phyloP scores from a whole-genome alignment of 1,284 basidiomycete species.

The Naganishia albida region DNA sequence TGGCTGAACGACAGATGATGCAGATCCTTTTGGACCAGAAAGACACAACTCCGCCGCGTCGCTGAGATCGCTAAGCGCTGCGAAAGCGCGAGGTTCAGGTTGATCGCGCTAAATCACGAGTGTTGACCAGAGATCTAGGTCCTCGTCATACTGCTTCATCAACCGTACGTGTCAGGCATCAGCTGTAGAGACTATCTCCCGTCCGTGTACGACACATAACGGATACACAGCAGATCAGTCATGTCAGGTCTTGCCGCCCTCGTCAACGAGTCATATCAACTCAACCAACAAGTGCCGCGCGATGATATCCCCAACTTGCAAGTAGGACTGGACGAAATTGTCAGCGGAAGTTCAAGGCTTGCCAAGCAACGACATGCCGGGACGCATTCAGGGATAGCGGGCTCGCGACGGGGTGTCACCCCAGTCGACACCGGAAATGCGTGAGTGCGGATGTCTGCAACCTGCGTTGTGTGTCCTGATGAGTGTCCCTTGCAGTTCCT shows the following conservation, averaged over 20 bases:
- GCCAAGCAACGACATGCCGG: slow-evolving; percentile 28
- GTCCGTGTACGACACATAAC: neutral
- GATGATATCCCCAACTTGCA: slow-evolving; percentile 31
- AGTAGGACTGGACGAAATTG: slow-evolving; percentile 30
- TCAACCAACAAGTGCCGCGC: slow-evolving; percentile 23
- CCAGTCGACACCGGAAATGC: slow-evolving; percentile 25
- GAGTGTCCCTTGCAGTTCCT: slow-evolving; percentile 29
- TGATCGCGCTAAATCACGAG: too few species aligned
- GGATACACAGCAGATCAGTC: neutral
- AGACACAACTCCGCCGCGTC: too few species aligned
- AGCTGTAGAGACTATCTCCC: too few species aligned
- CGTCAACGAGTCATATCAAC: slow-evolving; percentile 29
- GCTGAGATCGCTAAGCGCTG: too few species aligned
- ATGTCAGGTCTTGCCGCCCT: slow-evolving; percentile 32
- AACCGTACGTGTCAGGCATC: too few species aligned
- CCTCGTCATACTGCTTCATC: too few species aligned
- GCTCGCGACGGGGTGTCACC: slow-evolving; percentile 11
- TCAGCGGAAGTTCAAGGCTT: slow-evolving; percentile 31
- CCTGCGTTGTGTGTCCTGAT: neutral
- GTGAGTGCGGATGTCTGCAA: neutral
- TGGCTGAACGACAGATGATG: too few species aligned
- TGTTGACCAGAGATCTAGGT: too few species aligned
- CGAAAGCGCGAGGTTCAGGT: too few species aligned
- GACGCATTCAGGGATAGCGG: slow-evolving; percentile 12
- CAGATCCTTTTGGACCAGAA: too few species aligned